These are phyloP conservation scores for Fusarium miscanthi DNA, from an alignment of 2,329 filamentous ascomycete genomes.

Conservation along the genomic window DNA sequence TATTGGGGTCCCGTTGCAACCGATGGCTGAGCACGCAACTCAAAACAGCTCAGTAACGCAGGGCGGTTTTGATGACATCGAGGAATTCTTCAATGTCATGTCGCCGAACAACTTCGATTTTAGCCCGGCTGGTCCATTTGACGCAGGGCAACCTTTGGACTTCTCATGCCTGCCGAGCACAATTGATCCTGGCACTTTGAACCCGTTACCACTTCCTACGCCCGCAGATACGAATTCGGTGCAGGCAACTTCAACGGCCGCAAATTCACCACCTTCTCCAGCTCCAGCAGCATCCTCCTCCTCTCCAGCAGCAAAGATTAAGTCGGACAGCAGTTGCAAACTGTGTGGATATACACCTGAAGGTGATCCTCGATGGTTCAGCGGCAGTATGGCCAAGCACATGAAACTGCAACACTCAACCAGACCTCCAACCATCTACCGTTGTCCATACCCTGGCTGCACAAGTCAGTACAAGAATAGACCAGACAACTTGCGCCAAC, in stretches of 20 bases:
- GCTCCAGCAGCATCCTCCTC: conserved; percentile 16
- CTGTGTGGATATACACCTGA: conserved; percentile 67
- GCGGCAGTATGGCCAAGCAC: conserved; percentile 69
- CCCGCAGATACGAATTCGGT: conserved; percentile 36
- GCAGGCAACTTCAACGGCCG: conserved; percentile 37
- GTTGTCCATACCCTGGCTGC: conserved; percentile 65
- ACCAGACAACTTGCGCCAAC: conserved; percentile 66
- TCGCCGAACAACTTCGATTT: conserved; percentile 34
- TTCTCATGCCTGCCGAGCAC: conserved; percentile 18
- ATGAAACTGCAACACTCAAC: conserved; percentile 65
- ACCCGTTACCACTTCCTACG: conserved; percentile 37
- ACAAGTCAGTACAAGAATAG: conserved; percentile 67
- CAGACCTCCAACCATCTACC: conserved; percentile 62
- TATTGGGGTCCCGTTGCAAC: conserved; percentile 37
- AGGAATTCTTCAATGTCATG: conserved; percentile 34
- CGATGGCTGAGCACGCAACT: conserved; percentile 4
- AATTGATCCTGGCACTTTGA: conserved; percentile 27
- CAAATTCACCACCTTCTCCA: conserved; percentile 42
- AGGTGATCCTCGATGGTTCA: conserved; percentile 68
- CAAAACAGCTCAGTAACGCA: conserved; percentile 24
- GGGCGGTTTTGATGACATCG: conserved; percentile 17
- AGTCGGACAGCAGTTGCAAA: conserved; percentile 60
- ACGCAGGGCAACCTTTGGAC: conserved; percentile 11
- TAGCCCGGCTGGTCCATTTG: conserved; percentile 25
- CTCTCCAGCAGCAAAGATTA: conserved; percentile 50